These are phyloP conservation scores for Salinomyces thailandicus DNA, from an alignment of 2,329 filamentous ascomycete genomes.

Conservation along the genomic window DNA sequence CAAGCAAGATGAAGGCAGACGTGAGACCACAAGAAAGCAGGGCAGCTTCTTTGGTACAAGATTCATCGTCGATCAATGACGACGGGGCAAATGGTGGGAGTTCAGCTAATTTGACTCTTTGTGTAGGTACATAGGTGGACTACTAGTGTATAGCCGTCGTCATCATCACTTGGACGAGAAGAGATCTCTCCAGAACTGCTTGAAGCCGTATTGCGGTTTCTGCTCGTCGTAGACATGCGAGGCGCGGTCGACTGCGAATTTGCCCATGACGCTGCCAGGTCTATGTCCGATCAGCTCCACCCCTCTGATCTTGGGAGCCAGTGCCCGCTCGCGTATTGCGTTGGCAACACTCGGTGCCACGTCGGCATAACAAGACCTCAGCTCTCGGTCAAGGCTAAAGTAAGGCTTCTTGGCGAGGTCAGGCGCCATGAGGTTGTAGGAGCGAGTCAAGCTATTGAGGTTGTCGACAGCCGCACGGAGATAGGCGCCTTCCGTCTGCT, in stretches of 20 bases:
- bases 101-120: too few relatives aligned
- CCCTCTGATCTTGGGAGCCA: conserved; percentile 31
- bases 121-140: too few relatives aligned
- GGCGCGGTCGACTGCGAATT: conserved; percentile 43
- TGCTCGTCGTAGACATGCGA: conserved; percentile 63
- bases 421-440: conserved; percentile 92
- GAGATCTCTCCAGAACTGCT: conserved; percentile 80
- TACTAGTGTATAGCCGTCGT: neutral
- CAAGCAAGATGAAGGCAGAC: too few relatives aligned
- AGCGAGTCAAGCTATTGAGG: conserved; percentile 69
- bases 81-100: too few relatives aligned
- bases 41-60: too few relatives aligned
- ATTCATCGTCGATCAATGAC: conserved; percentile 1
- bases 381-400: conserved; percentile 70
- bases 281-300: conserved; percentile 33
- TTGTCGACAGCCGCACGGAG: conserved; percentile 64
- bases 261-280: conserved; percentile 49
- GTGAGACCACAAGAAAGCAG: too few relatives aligned
- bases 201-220: conserved; percentile 70
- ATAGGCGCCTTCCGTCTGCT: conserved; percentile 62
- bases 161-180: conserved; percentile 35
- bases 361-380: conserved; percentile 72
- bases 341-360: conserved; percentile 66
- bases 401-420: conserved; percentile 89
- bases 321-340: conserved; percentile 61